Base-by-base conservation (phyloP, 768 basidiomycete species). In the Mycena rosella region DNA sequence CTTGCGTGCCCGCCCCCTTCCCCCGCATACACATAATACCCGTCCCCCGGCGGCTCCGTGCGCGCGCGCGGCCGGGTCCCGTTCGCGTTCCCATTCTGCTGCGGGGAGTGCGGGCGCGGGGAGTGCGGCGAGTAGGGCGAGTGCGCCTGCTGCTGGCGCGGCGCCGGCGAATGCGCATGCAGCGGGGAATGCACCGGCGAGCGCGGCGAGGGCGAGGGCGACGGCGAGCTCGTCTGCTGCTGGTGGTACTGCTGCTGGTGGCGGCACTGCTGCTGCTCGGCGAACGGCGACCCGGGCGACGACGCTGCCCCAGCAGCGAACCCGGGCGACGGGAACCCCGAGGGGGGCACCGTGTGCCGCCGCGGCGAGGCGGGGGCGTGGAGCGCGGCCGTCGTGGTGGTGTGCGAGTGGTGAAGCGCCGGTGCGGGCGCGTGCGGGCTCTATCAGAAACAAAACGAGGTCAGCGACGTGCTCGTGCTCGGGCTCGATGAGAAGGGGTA, bases 301-400 rank as follows among this genome's bases (percentile, higher is more conserved):
- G n/a, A n/a, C n/a, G n/a, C n/a, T n/a, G n/a, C n/a, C n/a, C n/a
- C n/a, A n/a, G n/a, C n/a, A n/a, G n/a, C n/a, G n/a, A n/a, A n/a
- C n/a, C n/a, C n/a, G n/a, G n/a, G n/a, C n/a, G n/a, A n/a, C n/a
- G n/a, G n/a, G n/a, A n/a, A n/a, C n/a, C n/a, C n/a, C n/a, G n/a
- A n/a, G n/a, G n/a, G n/a, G 18, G 66, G 47, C 45, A 53, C 24
- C 29, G 66, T 62, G 40, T 67, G 42, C 60, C 66, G 53, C 45
- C 60, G 30, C 14, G 54, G 36, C 18, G 49, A 17, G 0, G 40
- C 8, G 40, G 38, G 38, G 10, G 38, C 17, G 10, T 10, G 30
- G 34, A 18, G n/a, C 20, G 29, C 0, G 3, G 49, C 48, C 34
- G 32, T 20, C 34, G 53, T 9, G 34, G 53, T 9, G 6, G 14